Evolutionary conservation across 805 yeast genomes (phyloP), one percentile per base, ranked within the genome.

Genomic region (Torulaspora delbrueckii): DNA sequence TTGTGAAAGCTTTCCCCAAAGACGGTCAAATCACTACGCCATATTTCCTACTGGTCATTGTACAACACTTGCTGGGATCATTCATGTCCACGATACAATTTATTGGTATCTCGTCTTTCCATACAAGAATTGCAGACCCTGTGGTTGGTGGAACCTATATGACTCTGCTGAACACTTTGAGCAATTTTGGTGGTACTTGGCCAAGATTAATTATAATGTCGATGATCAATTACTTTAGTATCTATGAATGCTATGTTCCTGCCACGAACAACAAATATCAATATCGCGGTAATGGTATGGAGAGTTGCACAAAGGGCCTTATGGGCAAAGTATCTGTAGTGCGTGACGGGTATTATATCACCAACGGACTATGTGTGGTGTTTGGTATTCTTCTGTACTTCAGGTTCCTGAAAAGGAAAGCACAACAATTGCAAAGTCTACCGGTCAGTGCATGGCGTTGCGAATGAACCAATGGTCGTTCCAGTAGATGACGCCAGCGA

Each of bases 131-230:
- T 44, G 96, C 99, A 1, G 99, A 93, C 62, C 98, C 99, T 0
- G 68, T 81, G 14, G 86, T 93, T 57, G 99, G 99, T 13, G 99
- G 99, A 1, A 93, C 99, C 0, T 93, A 93, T 65, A 91, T 93
- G 98, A 93, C 99, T 0, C 82, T 96, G 0, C 72, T 93, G 47
- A 93, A 93, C 66, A 93, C 99, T 0, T 72, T 93, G 39, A 81
- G 95, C 34, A 93, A 93, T 63, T 74, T 91, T 47, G 99, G 99
- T 19, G 99, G 99, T 8, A 93, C 95, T 36, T 93, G 99, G 99
- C 99, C 99, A 1, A 75, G 88, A 44, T 70, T 87, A n/a, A 70
- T 93, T 26, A 82, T 91, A 1, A 75, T 89, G 54, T 78, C 74
- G 48, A 73, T 89, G 66, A 91, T 93, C 45, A 97, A 91, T 66